Evolutionary conservation across 148 eudicot species (phyloP), one percentile per base, ranked within the genome.

Genomic region (Cornus kousa): DNA sequence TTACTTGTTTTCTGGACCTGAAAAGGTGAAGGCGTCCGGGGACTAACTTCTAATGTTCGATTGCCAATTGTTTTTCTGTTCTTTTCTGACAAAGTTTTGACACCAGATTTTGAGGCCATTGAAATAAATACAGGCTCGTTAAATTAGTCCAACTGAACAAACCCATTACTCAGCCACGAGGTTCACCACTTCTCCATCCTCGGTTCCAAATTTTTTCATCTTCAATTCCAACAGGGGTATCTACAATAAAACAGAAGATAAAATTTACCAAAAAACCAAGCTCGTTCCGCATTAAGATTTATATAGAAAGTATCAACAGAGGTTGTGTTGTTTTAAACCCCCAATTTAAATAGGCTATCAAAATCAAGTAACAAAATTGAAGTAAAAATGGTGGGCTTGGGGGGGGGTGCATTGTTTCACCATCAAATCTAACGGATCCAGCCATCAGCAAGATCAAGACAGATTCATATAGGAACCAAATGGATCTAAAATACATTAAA

Each of bases 51-150:
- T 40, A 74, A 31, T 7, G 46, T 43, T 72, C 79, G 86, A 79
- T 77, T 74, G 74, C 77, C 86, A 22, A 28, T 73, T 7, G 20
- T 74, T 79, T 81, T 88, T 79, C 84, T 85, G 57, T 83, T 82
- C 73, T 79, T 86, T 55, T 85, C 86, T 0, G 83, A 76, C 33
- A 87, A 87, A 65, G 82, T 71, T 78, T 80, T 85, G 71, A 59
- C 73, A 80, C 79, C 73, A 65, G 89, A 81, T 62, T 87, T 89
- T 13, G 92, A 83, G 85, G 95, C 93, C 95, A 88, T 88, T 79
- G 74, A 71, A 68, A 73, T 31, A 71, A 62, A 71, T 37, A 74
- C 37, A 77, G 23, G 46, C 48, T 65, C 12, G n/a, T 70, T 23
- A 77, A 81, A 46, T 74, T 66, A 80, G 53, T 39, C 70, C 50